phyloP scores from a whole-genome alignment of 257 asterid species.

The Knoxia roxburghii region DNA sequence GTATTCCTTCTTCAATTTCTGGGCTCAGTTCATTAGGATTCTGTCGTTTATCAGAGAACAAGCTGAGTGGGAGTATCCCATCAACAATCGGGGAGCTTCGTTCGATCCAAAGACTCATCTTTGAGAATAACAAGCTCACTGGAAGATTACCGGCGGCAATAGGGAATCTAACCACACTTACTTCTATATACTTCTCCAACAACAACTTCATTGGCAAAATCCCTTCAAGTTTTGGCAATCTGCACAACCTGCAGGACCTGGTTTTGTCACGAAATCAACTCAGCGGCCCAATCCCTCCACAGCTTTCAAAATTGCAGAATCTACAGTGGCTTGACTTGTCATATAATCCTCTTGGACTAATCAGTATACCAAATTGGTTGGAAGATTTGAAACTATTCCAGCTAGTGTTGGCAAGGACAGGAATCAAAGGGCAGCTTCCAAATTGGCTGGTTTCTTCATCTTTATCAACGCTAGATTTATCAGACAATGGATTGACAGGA shows the following conservation, averaged over 20 bases:
- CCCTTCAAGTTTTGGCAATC: conserved; percentile 46
- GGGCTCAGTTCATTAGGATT: conserved; percentile 36
- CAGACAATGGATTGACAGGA: conserved; percentile 50
- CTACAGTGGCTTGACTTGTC: conserved; percentile 48
- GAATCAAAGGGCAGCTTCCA: conserved; percentile 48
- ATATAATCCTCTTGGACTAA: conserved; percentile 45
- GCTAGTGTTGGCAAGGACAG: conserved; percentile 41
- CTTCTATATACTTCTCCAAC: conserved; percentile 39
- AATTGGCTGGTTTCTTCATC: conserved; percentile 47
- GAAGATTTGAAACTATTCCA: conserved; percentile 29
- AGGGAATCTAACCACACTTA: conserved; percentile 42
- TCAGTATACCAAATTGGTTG: conserved; percentile 44
- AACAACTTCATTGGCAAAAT: conserved; percentile 47
- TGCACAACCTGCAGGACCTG: conserved; percentile 32
- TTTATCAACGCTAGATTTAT: conserved; percentile 46
- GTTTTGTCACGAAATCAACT: conserved; percentile 53
- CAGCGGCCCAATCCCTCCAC: conserved; percentile 37
- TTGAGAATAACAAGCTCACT: conserved; percentile 47
- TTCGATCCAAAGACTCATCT: conserved; percentile 27
- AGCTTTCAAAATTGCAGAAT: conserved; percentile 27
- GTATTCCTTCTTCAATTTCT: conserved; percentile 49
- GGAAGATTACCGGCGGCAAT: conserved; percentile 52
- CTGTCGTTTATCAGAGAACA: conserved; percentile 35
- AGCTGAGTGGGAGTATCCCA: conserved; percentile 53
- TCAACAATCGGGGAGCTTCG: conserved; percentile 40